These are phyloP conservation scores for Lycium barbarum DNA, from an alignment of 257 asterid species.

Conservation along the genomic window DNA sequence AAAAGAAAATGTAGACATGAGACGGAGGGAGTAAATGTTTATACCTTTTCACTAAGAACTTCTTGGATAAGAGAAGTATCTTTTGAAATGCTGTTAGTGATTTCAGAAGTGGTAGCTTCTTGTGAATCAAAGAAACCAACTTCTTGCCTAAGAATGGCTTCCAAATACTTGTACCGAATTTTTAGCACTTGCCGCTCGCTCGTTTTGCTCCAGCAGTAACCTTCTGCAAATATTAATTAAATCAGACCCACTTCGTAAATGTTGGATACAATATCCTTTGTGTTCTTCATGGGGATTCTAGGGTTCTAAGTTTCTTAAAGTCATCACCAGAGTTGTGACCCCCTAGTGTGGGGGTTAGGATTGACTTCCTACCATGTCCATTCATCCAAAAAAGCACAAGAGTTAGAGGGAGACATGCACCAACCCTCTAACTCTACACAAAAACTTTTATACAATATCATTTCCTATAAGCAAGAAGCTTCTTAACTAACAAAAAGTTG, in stretches of 20 bases:
- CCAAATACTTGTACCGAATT: constrained; percentile 82
- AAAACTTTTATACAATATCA: no score
- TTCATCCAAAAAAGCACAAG: no score
- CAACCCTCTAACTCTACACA: no score
- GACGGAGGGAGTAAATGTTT: not conserved
- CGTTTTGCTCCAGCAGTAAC: constrained; percentile 92
- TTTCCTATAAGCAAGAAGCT: no score
- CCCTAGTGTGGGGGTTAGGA: no score
- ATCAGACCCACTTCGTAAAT: not conserved
- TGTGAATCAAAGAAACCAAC: constrained; percentile 90
- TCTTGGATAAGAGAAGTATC: constrained; percentile 86
- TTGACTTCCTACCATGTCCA: no score
- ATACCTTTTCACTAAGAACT: constrained; percentile 87
- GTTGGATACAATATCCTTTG: not conserved
- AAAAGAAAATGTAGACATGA: no score
- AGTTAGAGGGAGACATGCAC: no score
- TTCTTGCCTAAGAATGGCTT: constrained; percentile 82
- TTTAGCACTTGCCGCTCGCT: constrained; percentile 75
- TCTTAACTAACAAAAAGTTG: no score
- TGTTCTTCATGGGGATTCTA: not conserved
- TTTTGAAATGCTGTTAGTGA: constrained; percentile 75
- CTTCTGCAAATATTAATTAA: constrained; percentile 55
- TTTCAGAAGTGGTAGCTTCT: constrained; percentile 86
- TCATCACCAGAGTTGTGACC: no score
- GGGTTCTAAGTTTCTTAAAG: not conserved